These are phyloP conservation scores for Apodospora peruviana DNA, from an alignment of 495 filamentous ascomycete genomes.

Conservation along the genomic window DNA sequence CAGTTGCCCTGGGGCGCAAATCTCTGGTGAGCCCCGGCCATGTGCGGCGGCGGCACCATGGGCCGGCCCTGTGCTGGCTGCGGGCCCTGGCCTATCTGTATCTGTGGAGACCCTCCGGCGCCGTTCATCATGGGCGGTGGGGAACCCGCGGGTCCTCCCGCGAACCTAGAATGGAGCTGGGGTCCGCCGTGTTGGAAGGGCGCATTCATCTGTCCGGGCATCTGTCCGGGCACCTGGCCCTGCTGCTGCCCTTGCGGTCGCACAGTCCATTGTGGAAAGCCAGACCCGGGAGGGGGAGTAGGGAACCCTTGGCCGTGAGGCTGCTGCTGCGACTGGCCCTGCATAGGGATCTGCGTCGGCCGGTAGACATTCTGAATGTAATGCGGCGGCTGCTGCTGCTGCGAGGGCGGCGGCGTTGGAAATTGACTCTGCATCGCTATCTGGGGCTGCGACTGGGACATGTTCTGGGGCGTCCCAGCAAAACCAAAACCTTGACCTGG, in stretches of 20 bases:
- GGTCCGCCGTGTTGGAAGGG: constrained; percentile 9
- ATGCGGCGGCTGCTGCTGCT: constrained; percentile 10
- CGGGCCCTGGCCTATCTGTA: constrained; percentile 1
- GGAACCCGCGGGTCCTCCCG: constrained; percentile 7
- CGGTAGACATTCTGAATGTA: constrained; percentile 20
- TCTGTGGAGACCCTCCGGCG: constrained; percentile 4
- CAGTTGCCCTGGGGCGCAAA: constrained; percentile 31
- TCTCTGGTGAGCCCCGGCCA: constrained; percentile 21
- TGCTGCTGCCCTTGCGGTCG: constrained; percentile 3
- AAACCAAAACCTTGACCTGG: not conserved
- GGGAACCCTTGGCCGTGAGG: constrained; percentile 14
- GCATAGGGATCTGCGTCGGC: constrained; percentile 14
- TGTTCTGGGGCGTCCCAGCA: not conserved
- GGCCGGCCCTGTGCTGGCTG: constrained; percentile 6
- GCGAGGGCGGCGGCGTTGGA: constrained; percentile 6
- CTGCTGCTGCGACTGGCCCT: constrained; percentile 12
- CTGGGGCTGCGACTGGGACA: not conserved
- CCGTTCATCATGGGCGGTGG: constrained; percentile 11
- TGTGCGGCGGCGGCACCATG: constrained; percentile 15
- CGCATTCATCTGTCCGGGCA: not conserved
- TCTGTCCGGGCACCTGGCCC: not conserved
- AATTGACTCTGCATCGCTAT: constrained; percentile 9
- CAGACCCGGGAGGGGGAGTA: not conserved
- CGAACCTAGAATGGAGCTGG: not conserved
- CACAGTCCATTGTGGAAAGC: constrained; percentile 5